These are phyloP conservation scores for Blepharisma stoltei DNA, from an alignment of 73 alveolate species.

Conservation along the genomic window DNA sequence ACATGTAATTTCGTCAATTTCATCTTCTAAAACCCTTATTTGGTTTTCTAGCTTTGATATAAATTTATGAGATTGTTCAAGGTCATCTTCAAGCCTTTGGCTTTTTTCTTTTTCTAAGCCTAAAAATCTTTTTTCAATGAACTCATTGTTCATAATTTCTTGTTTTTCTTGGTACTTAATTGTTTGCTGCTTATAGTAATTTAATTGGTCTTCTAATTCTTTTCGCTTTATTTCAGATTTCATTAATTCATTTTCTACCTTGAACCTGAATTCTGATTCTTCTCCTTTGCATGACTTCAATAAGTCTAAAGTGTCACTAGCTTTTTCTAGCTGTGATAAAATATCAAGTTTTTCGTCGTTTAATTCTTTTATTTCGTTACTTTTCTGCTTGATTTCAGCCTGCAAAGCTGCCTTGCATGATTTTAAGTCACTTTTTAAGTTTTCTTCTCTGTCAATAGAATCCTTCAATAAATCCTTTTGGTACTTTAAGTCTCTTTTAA, in stretches of 20 bases:
- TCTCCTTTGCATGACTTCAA: background rate
- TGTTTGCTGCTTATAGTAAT: background rate
- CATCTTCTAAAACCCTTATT: background rate
- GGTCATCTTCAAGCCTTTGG: background rate
- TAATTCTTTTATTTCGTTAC: too few species aligned
- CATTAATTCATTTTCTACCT: background rate
- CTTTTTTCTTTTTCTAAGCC: background rate
- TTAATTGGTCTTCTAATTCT: background rate
- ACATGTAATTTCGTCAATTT: background rate
- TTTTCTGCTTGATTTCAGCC: too few species aligned
- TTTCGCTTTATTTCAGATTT: background rate
- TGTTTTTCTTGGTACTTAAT: background rate
- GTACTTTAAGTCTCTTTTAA: background rate
- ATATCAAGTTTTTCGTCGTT: too few species aligned
- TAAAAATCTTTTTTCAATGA: background rate
- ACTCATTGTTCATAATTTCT: background rate
- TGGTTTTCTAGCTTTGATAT: background rate
- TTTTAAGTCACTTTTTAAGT: too few species aligned
- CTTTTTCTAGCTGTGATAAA: too few species aligned
- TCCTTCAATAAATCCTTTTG: too few species aligned
- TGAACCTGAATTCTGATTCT: background rate
- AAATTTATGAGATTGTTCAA: background rate
- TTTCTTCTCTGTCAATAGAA: too few species aligned
- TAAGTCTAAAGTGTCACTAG: too few species aligned
- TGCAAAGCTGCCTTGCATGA: too few species aligned